phyloP scores from a whole-genome alignment of 345 rosid species.

The Pistacia integerrima region DNA sequence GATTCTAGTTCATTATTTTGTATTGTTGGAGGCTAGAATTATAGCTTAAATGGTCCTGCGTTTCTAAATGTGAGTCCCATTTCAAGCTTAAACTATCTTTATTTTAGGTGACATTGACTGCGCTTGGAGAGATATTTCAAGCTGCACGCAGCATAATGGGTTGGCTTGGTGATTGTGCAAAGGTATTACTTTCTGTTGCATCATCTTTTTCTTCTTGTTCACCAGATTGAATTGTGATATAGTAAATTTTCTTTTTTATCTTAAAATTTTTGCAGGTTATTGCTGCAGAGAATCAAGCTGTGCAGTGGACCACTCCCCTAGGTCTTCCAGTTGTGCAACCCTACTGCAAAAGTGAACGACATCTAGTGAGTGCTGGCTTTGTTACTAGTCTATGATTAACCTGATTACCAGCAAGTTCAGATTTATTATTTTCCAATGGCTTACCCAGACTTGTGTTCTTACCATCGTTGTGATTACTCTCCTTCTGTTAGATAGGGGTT shows the following conservation, averaged over 20 bases:
- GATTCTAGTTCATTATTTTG: not conserved
- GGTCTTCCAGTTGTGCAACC: conserved; percentile 99
- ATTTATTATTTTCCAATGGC: not conserved
- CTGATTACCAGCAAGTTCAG: not conserved
- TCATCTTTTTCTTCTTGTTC: not conserved
- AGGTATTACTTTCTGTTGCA: conserved; percentile 40
- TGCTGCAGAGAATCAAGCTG: conserved; percentile 83
- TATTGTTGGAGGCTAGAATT: not conserved
- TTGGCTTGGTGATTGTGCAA: conserved; percentile 98
- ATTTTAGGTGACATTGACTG: conserved; percentile 82
- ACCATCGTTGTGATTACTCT: not conserved
- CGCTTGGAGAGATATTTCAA: conserved; percentile 89
- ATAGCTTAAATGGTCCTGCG: too few species aligned
- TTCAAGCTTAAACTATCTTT: conserved; percentile 11
- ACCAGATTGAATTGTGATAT: not conserved
- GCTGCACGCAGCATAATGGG: conserved; percentile 94
- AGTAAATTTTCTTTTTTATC: conserved; percentile 1
- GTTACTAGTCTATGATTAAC: conserved; percentile 5
- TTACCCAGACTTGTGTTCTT: not conserved
- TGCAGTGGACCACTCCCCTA: conserved; percentile 90
- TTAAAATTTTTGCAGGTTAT: conserved; percentile 54
- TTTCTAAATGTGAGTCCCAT: conserved; percentile 8
- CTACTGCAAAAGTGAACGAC: conserved; percentile 73
- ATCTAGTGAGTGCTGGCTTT: conserved; percentile 57
- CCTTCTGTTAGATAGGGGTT: not conserved